Evolutionary conservation across 2,329 filamentous ascomycete species (phyloP).

Genomic region (Reticulascus tulasneorum): DNA sequence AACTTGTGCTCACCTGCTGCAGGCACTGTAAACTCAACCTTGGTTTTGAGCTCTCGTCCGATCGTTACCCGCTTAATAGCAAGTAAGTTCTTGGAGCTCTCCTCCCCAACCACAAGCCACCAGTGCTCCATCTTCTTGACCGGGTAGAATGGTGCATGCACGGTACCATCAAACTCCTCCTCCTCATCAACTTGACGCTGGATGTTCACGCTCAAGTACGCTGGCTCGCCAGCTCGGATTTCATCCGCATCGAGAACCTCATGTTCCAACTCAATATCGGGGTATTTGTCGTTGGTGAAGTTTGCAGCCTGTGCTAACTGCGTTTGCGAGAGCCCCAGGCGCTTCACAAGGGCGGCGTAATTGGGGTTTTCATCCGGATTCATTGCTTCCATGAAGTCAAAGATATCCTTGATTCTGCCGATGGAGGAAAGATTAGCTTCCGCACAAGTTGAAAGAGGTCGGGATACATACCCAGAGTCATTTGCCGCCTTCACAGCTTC

Average conservation of each 20-base stretch:
- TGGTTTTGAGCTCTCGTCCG: conserved; percentile 69
- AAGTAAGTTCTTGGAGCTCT: conserved; percentile 79
- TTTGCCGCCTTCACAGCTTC: conserved; percentile 80
- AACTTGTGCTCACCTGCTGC: conserved; percentile 79
- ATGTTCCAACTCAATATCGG: conserved; percentile 88
- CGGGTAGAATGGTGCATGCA: conserved; percentile 95
- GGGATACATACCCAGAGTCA: conserved; percentile 62
- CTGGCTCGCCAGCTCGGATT: conserved; percentile 74
- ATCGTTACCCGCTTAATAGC: conserved; percentile 95
- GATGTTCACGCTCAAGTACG: conserved; percentile 80
- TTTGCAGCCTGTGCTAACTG: conserved; percentile 86
- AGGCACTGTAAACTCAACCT: conserved; percentile 84
- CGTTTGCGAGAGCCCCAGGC: conserved; percentile 71
- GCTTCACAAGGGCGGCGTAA: conserved; percentile 72
- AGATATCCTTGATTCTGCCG: conserved; percentile 79
- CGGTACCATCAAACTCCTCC: conserved; percentile 67
- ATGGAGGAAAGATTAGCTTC: conserved; percentile 24
- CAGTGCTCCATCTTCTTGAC: conserved; percentile 92
- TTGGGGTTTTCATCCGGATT: conserved; percentile 88
- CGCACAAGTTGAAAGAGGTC: background rate
- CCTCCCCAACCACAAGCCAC: conserved; percentile 96
- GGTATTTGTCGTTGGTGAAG: conserved; percentile 96
- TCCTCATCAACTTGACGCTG: conserved; percentile 76
- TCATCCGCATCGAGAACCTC: conserved; percentile 77
- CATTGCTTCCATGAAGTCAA: conserved; percentile 99